Base-by-base conservation (phyloP, 2,329 filamentous ascomycete species). In the Microcyclosporella mali region DNA sequence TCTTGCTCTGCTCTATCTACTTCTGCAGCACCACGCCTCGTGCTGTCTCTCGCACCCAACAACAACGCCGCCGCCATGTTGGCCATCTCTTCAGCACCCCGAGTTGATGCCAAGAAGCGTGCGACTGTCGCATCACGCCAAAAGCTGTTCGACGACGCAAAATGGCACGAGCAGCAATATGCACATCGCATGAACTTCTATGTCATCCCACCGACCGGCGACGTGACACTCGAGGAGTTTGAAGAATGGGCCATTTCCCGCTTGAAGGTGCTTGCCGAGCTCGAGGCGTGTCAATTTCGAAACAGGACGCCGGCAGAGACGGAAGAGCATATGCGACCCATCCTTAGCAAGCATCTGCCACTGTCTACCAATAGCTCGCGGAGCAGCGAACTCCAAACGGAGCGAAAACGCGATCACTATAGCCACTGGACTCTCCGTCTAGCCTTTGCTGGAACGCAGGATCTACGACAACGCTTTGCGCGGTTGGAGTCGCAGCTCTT, bases 161-260 rank as follows among this genome's bases (percentile, higher is more conserved):
- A 76, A 42, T 95, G 82, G 72, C 82, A 86, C 65, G 81, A 88
- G 53, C 76, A 83, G 43, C 75, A 84, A 33, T 98, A 97, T 63
- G 80, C 83, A 11, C 77, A 90, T 65, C 84, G 89, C 43, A 78
- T 98, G 59, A 98, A 94, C 72, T 90, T 95, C 67, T 98, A 98
- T 70, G 71, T 80, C 33, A 75, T 83, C 18, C 86, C 92, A 34
- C 92, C 92, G 0, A 95, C 88, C 0, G 85, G 85, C 36, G 92
- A 98, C 61, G 92, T 98, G 56, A 94, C 88, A 0, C 80, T 98
- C 32, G 92, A 98, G 62, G 83, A 98, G 63, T 98, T 98, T 59
- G 92, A 98, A 64, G 88, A 95, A 76, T 98, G 92, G 92, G 92
- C 89, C 9, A 97, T 98, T 59, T 86, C 94, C 59, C 77, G 92